Base-by-base conservation (phyloP, 306 rosid genomes). In the Sicyos baderoa region DNA sequence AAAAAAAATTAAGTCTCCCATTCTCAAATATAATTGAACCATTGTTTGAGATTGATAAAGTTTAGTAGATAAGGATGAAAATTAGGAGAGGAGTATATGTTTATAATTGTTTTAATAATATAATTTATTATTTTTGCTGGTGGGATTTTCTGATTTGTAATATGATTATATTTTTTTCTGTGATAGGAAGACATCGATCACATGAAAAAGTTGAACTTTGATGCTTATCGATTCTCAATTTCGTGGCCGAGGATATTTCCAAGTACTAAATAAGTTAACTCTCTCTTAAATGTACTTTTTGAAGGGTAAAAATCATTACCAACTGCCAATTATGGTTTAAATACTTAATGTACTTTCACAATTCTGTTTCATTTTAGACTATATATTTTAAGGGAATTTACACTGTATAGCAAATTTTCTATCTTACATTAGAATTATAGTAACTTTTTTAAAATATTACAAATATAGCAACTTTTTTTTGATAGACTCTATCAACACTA, bases 171-270 rank as follows among this genome's bases (percentile, higher is more conserved):
- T 51, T 9, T 68, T 48, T 37, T 4, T 68, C 15, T 71, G 18
- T 62, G n/a, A 25, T 85, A 91, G 97, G 90, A 87, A 81, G 97
- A 91, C 68, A 58, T 89, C 60, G 84, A 87, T 74, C 35, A 84
- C 76, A 84, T 91, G 90, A 76, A 76, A 19, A 77, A 51, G 0
- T 73, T 82, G 21, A 82, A 88, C 57, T 89, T 91, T 40, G 97
- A 89, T 70, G 96, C 95, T 16, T 91, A 91, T 76, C 82, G 97
- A 9, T 91, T 88, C 78, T 91, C 97, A 23, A 91, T 91, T 77
- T 88, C 97, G 4, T 91, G 96, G 97, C 80, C 96, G 72, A 85
- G 96, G 78, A 87, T 91, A 79, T 91, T 88, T 54, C 96, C 97
- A 77, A 57, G 96, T 91, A 79, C 74, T 61, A 45, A 8, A n/a